Percentiles rank a stretch among this genome's conserved stretches.
Evolutionary conservation across 768 basidiomycete genomes (phyloP).

Genomic region (Chalciporus chontae): DNA sequence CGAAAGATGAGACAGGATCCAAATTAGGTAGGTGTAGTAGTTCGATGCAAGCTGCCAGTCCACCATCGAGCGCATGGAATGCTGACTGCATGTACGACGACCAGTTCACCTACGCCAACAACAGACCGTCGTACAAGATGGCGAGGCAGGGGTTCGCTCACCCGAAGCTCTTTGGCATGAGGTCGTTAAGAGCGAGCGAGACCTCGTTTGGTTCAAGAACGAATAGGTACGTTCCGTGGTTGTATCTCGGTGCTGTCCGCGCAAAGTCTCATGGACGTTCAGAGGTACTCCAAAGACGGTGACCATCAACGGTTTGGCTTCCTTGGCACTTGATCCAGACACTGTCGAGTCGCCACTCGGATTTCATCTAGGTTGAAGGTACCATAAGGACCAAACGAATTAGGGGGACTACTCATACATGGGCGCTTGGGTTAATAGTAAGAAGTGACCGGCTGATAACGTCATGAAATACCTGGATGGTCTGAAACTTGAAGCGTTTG

Average conservation of each 20-base stretch:
- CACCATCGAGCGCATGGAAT: conserved; percentile 20
- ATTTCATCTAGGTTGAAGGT: conserved; percentile 37
- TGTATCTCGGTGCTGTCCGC: conserved; percentile 14
- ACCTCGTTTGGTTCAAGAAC: conserved; percentile 42
- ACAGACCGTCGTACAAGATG: conserved; percentile 40
- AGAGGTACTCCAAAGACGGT: conserved; percentile 35
- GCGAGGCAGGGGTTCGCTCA: conserved; percentile 40
- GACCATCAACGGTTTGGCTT: conserved; percentile 41
- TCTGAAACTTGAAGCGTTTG: conserved; percentile 24
- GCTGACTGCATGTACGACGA: conserved; percentile 39
- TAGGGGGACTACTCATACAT: conserved; percentile 42
- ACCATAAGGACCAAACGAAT: conserved; percentile 41
- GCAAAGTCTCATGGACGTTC: conserved; percentile 41
- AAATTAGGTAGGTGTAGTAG: too few relatives aligned
- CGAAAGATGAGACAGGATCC: too few relatives aligned
- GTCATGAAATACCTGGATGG: too few relatives aligned
- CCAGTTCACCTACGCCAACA: conserved; percentile 35
- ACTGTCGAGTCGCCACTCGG: conserved; percentile 38
- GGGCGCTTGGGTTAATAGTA: too few relatives aligned
- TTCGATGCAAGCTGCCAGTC: too few relatives aligned
- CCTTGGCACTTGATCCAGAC: conserved; percentile 36
- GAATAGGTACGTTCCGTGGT: conserved; percentile 30
- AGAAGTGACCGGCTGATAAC: too few relatives aligned
- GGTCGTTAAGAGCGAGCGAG: conserved; percentile 33
- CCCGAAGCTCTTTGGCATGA: conserved; percentile 35